phyloP scores from a whole-genome alignment of 305 asterid species.

The Solanum hybrid region DNA sequence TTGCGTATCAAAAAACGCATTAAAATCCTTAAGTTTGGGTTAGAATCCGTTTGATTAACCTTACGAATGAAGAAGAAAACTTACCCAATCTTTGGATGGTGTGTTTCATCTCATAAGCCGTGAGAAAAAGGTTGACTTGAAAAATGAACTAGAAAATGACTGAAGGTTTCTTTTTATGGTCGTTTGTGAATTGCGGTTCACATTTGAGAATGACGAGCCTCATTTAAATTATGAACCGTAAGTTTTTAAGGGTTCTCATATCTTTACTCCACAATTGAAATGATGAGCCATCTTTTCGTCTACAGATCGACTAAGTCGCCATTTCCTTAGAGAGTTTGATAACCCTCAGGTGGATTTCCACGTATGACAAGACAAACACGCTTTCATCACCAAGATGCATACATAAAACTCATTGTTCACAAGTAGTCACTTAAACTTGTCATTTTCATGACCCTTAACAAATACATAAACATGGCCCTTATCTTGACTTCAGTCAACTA shows the following conservation, averaged over 20 bases:
- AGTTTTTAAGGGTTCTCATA: too few species aligned
- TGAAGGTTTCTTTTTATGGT: not conserved
- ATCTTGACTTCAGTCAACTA: too few species aligned
- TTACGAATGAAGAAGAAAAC: not conserved
- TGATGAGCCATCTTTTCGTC: not conserved
- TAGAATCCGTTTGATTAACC: not conserved
- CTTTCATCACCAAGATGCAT: fast-evolving
- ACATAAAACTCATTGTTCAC: too few species aligned
- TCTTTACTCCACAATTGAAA: too few species aligned
- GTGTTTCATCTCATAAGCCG: not conserved
- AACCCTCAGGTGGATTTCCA: fast-evolving
- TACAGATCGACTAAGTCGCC: fast-evolving
- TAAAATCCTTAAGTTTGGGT: not conserved
- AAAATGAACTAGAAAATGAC: fast-evolving
- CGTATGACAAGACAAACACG: fast-evolving
- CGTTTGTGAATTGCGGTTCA: not conserved
- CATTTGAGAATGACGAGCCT: not conserved
- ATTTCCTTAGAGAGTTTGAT: not conserved
- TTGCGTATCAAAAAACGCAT: not conserved
- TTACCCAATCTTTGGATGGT: fast-evolving
- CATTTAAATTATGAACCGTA: too few species aligned
- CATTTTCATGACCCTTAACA: too few species aligned
- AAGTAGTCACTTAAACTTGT: too few species aligned
- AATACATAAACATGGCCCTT: too few species aligned
- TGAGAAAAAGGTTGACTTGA: not conserved